Evolutionary conservation across 768 basidiomycete genomes (phyloP).

Genomic region (Saitozyma sp.): DNA sequence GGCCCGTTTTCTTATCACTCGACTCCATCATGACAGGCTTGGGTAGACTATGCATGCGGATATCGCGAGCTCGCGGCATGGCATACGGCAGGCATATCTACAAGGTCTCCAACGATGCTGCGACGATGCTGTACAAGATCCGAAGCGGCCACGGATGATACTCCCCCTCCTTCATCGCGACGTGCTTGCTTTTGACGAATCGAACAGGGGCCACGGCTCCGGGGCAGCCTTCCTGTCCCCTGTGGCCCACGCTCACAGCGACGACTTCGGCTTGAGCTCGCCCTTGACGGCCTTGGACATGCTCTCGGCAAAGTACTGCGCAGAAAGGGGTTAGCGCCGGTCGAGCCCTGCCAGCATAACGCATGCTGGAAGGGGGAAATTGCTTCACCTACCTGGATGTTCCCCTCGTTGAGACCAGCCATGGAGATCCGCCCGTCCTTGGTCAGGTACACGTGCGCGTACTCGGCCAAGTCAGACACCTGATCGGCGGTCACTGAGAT

Average conservation of each 20-base stretch:
- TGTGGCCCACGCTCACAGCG: constrained; percentile 27
- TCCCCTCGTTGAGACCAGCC: constrained; percentile 82
- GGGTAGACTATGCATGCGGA: not conserved
- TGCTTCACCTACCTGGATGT: constrained; percentile 57
- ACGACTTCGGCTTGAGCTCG: constrained; percentile 44
- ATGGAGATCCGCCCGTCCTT: constrained; percentile 76
- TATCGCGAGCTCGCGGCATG: too few species aligned
- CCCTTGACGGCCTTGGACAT: constrained; percentile 54
- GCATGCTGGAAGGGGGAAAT: too few species aligned
- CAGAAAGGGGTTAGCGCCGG: not conserved
- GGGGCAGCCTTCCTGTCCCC: too few species aligned
- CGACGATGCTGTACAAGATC: too few species aligned
- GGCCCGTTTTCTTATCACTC: too few species aligned
- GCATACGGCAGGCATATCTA: not conserved
- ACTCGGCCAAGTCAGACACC: constrained; percentile 45
- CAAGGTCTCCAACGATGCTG: not conserved
- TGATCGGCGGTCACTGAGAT: constrained; percentile 38
- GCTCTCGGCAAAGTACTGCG: constrained; percentile 53
- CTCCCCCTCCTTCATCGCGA: too few species aligned
- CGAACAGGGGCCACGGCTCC: too few species aligned
- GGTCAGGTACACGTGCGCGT: constrained; percentile 52
- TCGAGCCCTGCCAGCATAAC: too few species aligned
- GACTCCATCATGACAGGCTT: not conserved
- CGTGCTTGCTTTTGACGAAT: too few species aligned
- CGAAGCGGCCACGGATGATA: too few species aligned